Evolutionary conservation across 2,329 filamentous ascomycete species (phyloP).

Genomic region (Orbilia oligospora): DNA sequence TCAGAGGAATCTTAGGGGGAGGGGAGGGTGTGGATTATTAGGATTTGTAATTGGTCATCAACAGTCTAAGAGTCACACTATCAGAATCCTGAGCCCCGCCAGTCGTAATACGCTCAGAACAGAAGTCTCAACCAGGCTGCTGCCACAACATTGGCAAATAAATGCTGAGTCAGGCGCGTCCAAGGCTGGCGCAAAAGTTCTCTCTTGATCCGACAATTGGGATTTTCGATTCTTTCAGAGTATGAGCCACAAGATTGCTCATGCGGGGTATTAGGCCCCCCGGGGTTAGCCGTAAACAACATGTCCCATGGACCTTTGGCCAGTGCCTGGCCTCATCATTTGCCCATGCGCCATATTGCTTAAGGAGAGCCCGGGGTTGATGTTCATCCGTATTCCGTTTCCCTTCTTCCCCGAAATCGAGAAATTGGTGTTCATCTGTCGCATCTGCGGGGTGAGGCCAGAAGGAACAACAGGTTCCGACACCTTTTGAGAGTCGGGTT

Average conservation of each 20-base stretch:
- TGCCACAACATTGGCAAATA: constrained; percentile 16
- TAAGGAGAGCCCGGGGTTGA: constrained; percentile 41
- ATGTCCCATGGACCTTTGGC: constrained; percentile 53
- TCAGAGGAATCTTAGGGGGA: not conserved
- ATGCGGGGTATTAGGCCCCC: no score
- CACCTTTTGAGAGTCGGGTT: constrained; percentile 44
- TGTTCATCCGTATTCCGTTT: constrained; percentile 50
- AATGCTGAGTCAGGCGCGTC: constrained; percentile 23
- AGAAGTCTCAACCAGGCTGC: constrained; percentile 5
- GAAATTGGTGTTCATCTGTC: constrained; percentile 57
- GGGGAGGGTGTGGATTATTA: not conserved
- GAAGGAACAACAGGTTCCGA: constrained; percentile 44
- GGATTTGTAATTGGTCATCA: not conserved
- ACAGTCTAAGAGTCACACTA: constrained; percentile 5
- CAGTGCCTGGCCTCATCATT: constrained; percentile 41
- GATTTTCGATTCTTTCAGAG: not conserved
- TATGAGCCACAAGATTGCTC: not conserved
- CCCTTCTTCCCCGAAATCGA: constrained; percentile 58
- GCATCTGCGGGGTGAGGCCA: constrained; percentile 56
- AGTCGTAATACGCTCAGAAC: not conserved
- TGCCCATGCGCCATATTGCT: constrained; percentile 35
- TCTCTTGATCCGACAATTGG: not conserved
- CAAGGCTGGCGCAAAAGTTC: not conserved
- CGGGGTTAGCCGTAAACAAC: constrained; percentile 52
- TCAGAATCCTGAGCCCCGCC: not conserved